A percentile compares a stretch with the other conserved stretches of the same genome.
Conservation (phyloP, 768 basidiomycete genomes). For the Neoboletus magnificus region DNA sequence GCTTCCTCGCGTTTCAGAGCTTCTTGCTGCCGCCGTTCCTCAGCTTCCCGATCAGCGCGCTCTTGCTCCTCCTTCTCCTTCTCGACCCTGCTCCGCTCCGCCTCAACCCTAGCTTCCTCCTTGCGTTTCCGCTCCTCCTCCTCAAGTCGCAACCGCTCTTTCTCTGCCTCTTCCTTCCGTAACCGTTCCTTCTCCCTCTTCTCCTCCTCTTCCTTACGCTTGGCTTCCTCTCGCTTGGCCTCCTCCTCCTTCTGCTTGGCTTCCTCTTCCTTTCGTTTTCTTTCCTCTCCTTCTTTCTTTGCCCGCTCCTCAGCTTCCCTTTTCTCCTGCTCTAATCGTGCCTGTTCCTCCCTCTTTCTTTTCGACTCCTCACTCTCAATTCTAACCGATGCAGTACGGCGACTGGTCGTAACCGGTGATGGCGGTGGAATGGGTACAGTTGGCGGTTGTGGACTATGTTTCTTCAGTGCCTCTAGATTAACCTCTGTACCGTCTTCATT, state of each 20-base stretch:
- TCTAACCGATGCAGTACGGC: constrained; percentile 42
- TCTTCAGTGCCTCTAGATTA: constrained; percentile 52
- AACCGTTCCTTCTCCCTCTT: constrained; percentile 40
- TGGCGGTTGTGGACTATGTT: constrained; percentile 41
- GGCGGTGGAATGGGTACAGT: constrained; percentile 40
- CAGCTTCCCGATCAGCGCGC: constrained; percentile 34
- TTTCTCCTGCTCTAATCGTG: constrained; percentile 39
- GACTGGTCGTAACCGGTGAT: constrained; percentile 26
- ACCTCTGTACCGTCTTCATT: constrained; percentile 63
- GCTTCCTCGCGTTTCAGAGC: constrained; percentile 18
- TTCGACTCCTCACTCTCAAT: constrained; percentile 64
- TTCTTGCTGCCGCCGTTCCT: constrained; percentile 30
- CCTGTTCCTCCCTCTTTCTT: constrained; percentile 44
- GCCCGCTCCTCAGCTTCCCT: constrained; percentile 37
- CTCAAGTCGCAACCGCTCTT: constrained; percentile 29
- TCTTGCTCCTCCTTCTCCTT: constrained; percentile 43
- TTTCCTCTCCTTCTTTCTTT: constrained; percentile 36
- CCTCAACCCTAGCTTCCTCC: constrained; percentile 26
- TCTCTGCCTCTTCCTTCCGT: constrained; percentile 39
- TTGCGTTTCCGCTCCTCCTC: constrained; percentile 36
- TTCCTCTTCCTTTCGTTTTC: constrained; percentile 41
- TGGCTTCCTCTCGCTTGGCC: constrained; percentile 37
- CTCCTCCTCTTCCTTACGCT: constrained; percentile 43
- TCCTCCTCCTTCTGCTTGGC: constrained; percentile 40
- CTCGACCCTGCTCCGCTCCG: constrained; percentile 31